phyloP scores from a whole-genome alignment of 2,329 filamentous ascomycete genomes.

The Juglanconis oblonga region DNA sequence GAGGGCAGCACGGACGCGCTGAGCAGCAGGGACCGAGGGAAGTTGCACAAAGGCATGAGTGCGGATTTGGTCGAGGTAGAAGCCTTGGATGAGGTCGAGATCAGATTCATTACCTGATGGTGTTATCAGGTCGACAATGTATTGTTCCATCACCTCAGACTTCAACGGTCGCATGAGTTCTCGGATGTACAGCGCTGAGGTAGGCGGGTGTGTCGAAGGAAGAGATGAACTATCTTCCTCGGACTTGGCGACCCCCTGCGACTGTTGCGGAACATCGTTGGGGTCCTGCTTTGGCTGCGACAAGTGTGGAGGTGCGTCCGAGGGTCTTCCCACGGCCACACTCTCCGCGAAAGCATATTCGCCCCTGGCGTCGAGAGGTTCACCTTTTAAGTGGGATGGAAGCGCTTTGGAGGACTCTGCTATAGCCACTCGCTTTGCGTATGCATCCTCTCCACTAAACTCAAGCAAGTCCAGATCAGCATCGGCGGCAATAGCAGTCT shows the following conservation, averaged over 20 bases:
- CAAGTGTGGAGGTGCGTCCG: constrained; percentile 14
- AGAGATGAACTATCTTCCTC: constrained; percentile 51
- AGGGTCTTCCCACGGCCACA: constrained; percentile 5
- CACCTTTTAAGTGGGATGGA: background rate
- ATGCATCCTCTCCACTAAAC: background rate
- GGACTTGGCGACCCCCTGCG: constrained; percentile 17
- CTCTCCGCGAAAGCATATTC: background rate
- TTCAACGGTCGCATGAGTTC: constrained; percentile 87
- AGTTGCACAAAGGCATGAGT: constrained; percentile 86
- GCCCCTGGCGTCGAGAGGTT: background rate
- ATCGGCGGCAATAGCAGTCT: background rate
- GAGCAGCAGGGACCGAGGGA: constrained; percentile 64
- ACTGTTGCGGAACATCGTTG: constrained; percentile 2
- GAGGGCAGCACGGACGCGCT: constrained; percentile 70
- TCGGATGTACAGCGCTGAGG: constrained; percentile 79
- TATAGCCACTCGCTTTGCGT: background rate
- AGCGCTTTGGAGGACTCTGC: constrained; percentile 2
- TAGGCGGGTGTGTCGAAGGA: constrained; percentile 57
- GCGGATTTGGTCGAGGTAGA: constrained; percentile 80
- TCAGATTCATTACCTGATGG: constrained; percentile 49
- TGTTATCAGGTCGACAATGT: constrained; percentile 68
- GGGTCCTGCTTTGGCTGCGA: constrained; percentile 17
- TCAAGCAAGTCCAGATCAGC: background rate
- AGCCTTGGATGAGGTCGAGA: constrained; percentile 57
- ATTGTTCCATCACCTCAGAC: constrained; percentile 60